Evolutionary conservation across 352 stramenopile species (phyloP).

Genomic region (Elongisporangium prolatum): DNA sequence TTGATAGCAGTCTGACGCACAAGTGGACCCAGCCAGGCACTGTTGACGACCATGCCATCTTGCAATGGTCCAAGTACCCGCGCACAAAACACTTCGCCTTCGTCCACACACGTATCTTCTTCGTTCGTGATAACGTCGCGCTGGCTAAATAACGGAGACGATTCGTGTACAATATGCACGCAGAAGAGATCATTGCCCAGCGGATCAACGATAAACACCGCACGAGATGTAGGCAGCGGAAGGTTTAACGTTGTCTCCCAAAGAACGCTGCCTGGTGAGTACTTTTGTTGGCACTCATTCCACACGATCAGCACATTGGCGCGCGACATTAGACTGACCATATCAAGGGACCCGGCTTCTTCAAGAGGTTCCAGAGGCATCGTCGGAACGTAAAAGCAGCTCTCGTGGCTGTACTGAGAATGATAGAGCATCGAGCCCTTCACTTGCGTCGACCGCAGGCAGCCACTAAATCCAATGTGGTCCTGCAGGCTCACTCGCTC

Average conservation of each 20-base stretch:
- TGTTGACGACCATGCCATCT: conserved; percentile 82
- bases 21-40: conserved; percentile 71
- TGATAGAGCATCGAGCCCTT: conserved; percentile 63
- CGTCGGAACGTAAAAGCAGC: conserved; percentile 81
- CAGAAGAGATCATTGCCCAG: conserved; percentile 83
- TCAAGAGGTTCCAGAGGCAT: conserved; percentile 37
- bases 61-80: conserved; percentile 77
- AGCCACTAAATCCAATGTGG: conserved; percentile 44
- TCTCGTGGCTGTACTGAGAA: conserved; percentile 71
- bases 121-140: conserved; percentile 67
- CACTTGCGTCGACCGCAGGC: conserved; percentile 27
- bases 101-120: conserved; percentile 71
- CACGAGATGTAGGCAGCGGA: conserved; percentile 67
- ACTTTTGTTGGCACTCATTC: conserved; percentile 86
- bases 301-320: conserved; percentile 83
- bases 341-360: conserved; percentile 21
- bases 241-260: conserved; percentile 78
- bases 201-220: conserved; percentile 80
- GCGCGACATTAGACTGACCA: conserved; percentile 41
- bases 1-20: conserved; percentile 85
- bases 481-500: conserved; percentile 40
- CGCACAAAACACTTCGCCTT: conserved; percentile 77
- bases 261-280: conserved; percentile 66
- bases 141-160: conserved; percentile 72
- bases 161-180: conserved; percentile 77